A percentile compares a stretch with the other conserved stretches of the same genome.
phyloP scores from a whole-genome alignment of 169 alveolate species.

The Eimeria zaria region DNA sequence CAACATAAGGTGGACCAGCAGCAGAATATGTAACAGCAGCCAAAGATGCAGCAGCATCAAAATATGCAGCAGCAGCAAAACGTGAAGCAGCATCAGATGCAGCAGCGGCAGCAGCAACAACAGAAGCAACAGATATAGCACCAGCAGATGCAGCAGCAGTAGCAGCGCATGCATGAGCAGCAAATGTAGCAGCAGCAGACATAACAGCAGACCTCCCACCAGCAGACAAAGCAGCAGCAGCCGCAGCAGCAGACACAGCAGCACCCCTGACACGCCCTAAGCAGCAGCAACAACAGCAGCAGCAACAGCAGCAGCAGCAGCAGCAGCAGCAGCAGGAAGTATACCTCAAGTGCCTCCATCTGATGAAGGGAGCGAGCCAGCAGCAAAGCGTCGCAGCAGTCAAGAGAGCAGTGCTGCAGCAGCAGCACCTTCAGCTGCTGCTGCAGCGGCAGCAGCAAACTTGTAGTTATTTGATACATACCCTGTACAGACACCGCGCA shows the following conservation, averaged over 20 bases:
- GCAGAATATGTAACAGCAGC: too few relatives aligned
- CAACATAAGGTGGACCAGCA: too few relatives aligned
- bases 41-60: too few relatives aligned
- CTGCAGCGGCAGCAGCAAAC: constrained; percentile 63
- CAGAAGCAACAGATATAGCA: background rate
- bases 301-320: constrained; percentile 40
- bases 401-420: constrained; percentile 54
- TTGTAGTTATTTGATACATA: background rate
- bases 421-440: constrained; percentile 57
- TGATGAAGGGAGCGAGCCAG: constrained; percentile 34
- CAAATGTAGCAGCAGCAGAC: background rate
- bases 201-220: background rate
- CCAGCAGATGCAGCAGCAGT: background rate
- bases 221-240: background rate
- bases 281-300: constrained; percentile 13
- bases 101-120: constrained; percentile 16
- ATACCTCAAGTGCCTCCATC: constrained; percentile 36
- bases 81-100: background rate
- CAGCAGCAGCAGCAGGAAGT: constrained; percentile 56
- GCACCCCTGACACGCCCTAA: background rate
- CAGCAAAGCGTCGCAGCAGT: constrained; percentile 59
- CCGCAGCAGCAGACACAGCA: constrained; percentile 8
- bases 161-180: background rate
- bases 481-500: constrained; percentile 56
- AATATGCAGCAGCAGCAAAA: background rate